Base-by-base conservation (phyloP, 2,329 filamentous ascomycete species). In the Ambrosiella xylebori region DNA sequence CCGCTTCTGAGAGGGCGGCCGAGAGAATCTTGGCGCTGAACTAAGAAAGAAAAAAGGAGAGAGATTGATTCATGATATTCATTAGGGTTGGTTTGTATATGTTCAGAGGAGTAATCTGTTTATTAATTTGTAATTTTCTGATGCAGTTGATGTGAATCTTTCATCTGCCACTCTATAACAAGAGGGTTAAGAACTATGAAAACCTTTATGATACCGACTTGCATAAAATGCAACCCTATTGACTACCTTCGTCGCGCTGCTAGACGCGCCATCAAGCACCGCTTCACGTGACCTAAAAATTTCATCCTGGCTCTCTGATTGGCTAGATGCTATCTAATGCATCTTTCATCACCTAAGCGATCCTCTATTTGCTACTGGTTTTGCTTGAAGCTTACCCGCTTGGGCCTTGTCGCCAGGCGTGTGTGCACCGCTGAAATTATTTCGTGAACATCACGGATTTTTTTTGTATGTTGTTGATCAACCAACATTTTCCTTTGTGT, bases 1-100 rank as follows among this genome's bases (percentile, higher is more conserved):
- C 81, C 40, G 80, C 76, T 15, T 77, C 81, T 15, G 83, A 86
- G 71, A 74, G 76, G 47, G 81, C 81, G 7, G 75, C 75, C 3
- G 72, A 73, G 15, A 55, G 36, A 38, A 62, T 62, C 27, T 56
- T 62, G 8, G 61, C 61, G 15, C 54, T 63, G 39, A n/a, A 40
- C 13, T 54, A n/a, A 41, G 4, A 11, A 27, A 27, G 27, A 27
- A 27, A 27, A 3, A 7, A n/a, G 9, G 1, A 40, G 15, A 38
- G 15, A 15, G 15, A 52, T 52, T 54, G 35, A 39, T 54, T 40
- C 13, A 41, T 54, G 37, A 19, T 12, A n/a, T 41, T 40, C 15
- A 54, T 54, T 41, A n/a, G 52, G 38, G 41, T 54, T 54, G 38
- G 52, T 41, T 54, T 54, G 40, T 27, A 3, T 27, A 27, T 27